A percentile compares a stretch with the other conserved stretches of the same genome.
These are phyloP conservation scores for Diutina ranongensis DNA, from an alignment of 1,139 yeast species.

Conservation along the genomic window DNA sequence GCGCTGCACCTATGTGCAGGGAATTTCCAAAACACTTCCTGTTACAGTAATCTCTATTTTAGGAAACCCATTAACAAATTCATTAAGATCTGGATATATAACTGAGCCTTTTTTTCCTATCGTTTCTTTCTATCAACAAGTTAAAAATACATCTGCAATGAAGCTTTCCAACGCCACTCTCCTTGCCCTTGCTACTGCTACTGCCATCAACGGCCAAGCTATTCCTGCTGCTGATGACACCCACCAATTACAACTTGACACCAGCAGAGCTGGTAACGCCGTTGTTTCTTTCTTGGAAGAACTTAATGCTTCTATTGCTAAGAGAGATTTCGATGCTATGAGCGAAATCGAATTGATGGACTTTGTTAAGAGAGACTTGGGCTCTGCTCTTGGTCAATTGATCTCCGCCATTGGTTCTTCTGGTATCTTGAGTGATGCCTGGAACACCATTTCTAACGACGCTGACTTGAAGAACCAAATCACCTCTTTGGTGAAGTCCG, in stretches of 20 bases:
- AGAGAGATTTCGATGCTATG: slow-evolving; percentile 22
- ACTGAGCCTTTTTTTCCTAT: neutral
- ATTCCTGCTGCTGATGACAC: slow-evolving; percentile 10
- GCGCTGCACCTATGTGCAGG: neutral
- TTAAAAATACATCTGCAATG: slow-evolving; percentile 15
- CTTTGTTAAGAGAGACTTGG: slow-evolving; percentile 26
- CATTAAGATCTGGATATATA: neutral
- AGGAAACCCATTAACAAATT: neutral
- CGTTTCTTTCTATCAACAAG: neutral
- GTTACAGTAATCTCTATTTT: neutral
- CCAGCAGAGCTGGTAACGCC: slow-evolving; percentile 14
- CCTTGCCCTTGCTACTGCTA: slow-evolving; percentile 30
- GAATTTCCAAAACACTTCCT: neutral
- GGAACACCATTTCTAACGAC: slow-evolving; percentile 25
- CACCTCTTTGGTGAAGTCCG: slow-evolving; percentile 19
- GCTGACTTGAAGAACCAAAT: slow-evolving; percentile 19
- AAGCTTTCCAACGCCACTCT: slow-evolving; percentile 33
- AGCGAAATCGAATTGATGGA: slow-evolving; percentile 19
- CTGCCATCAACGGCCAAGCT: slow-evolving; percentile 19
- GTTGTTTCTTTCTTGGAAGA: slow-evolving; percentile 25
- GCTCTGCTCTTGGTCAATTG: slow-evolving; percentile 25
- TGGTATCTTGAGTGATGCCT: slow-evolving; percentile 29
- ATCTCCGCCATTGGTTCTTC: slow-evolving; percentile 27
- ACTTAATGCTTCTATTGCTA: slow-evolving; percentile 20
- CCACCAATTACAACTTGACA: neutral